phyloP scores from a whole-genome alignment of 352 stramenopile species.

The Phytophthora hybrid region DNA sequence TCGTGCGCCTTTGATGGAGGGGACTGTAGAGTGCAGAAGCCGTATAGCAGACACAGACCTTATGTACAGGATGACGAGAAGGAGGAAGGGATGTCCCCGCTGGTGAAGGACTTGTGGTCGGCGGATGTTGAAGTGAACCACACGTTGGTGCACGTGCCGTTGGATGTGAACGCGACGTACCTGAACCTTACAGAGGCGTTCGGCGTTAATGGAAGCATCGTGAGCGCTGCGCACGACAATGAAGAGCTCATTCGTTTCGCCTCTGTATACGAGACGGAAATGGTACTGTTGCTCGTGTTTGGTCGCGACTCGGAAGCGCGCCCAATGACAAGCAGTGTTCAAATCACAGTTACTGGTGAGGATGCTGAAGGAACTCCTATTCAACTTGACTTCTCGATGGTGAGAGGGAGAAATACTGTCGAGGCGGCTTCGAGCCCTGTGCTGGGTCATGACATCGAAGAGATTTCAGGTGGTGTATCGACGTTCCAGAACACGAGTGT shows the following conservation, averaged over 20 bases:
- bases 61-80: conserved; percentile 25
- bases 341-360: conserved; percentile 56
- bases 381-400: conserved; percentile 62
- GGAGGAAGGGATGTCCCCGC: conserved; percentile 32
- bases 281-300: conserved; percentile 85
- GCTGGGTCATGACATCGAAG: conserved; percentile 3
- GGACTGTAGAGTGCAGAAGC: conserved; percentile 65
- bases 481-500: conserved; percentile 79
- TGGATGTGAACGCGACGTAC: conserved; percentile 71
- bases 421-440: conserved; percentile 20
- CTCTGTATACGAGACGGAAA: conserved; percentile 76
- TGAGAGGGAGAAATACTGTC: conserved; percentile 60
- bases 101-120: conserved; percentile 53
- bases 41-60: conserved; percentile 20
- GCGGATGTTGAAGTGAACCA: conserved; percentile 58
- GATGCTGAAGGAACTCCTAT: conserved; percentile 49
- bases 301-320: conserved; percentile 67
- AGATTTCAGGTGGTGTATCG: conserved; percentile 49
- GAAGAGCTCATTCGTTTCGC: conserved; percentile 72
- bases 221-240: conserved; percentile 71
- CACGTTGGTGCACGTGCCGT: conserved; percentile 71
- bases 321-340: conserved; percentile 64
- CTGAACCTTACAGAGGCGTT: conserved; percentile 75
- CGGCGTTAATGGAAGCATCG: conserved; percentile 68
- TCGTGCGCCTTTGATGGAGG: conserved; percentile 88